phyloP scores from a whole-genome alignment of 768 basidiomycete species.

The Podaxis mareebaensis region DNA sequence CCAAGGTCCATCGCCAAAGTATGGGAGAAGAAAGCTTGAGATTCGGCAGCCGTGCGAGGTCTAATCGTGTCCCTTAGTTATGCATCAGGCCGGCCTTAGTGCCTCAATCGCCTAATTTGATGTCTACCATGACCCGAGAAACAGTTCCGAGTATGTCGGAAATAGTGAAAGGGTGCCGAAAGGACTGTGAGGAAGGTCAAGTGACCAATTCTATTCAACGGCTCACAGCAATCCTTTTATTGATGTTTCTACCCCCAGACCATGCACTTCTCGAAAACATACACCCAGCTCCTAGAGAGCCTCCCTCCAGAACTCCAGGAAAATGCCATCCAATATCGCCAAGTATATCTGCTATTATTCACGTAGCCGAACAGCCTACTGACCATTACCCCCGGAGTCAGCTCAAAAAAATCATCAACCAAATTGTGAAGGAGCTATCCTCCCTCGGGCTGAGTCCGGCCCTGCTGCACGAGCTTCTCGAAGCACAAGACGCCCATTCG shows the following conservation, averaged over 20 bases:
- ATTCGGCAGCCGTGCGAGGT: too few relatives aligned
- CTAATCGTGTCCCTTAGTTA: too few relatives aligned
- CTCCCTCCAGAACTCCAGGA: slow-evolving; percentile 78
- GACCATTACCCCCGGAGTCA: slow-evolving; percentile 28
- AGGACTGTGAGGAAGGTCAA: background rate
- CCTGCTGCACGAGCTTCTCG: slow-evolving; percentile 45
- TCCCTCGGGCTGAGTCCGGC: slow-evolving; percentile 61
- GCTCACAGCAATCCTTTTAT: background rate
- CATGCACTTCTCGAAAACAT: slow-evolving; percentile 80
- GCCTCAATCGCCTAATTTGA: too few relatives aligned
- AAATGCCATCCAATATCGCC: slow-evolving; percentile 83
- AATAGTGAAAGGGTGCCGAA: too few relatives aligned
- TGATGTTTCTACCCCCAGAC: background rate
- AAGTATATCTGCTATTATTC: slow-evolving; percentile 41
- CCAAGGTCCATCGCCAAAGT: too few relatives aligned
- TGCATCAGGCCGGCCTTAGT: too few relatives aligned
- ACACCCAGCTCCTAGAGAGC: slow-evolving; percentile 56
- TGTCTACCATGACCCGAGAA: too few relatives aligned
- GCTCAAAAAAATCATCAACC: slow-evolving; percentile 91
- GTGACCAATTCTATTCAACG: background rate
- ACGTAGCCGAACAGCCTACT: background rate
- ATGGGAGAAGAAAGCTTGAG: too few relatives aligned
- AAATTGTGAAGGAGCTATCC: slow-evolving; percentile 76
- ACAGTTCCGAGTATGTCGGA: too few relatives aligned
- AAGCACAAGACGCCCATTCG: slow-evolving; percentile 1